A percentile compares a stretch with the other conserved stretches of the same genome.
Evolutionary conservation across 1,284 basidiomycete genomes (phyloP).

Genomic region (Ceratobasidium papillatum): DNA sequence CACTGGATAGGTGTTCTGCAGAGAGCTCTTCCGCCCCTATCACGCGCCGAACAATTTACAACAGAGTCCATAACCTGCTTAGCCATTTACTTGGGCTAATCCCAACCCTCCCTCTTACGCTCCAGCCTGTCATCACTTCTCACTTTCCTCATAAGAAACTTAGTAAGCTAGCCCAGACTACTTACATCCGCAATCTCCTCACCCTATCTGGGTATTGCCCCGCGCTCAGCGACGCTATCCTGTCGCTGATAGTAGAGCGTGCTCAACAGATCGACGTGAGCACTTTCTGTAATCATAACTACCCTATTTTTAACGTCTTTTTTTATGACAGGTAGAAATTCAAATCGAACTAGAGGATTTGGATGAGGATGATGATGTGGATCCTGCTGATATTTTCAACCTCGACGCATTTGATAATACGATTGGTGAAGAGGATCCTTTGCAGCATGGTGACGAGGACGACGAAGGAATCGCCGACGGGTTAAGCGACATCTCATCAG

Average conservation of each 20-base stretch:
- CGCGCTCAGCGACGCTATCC: constrained; percentile 84
- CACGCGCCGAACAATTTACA: constrained; percentile 82
- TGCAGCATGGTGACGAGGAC: constrained; percentile 62
- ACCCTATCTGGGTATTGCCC: constrained; percentile 89
- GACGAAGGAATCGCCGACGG: constrained; percentile 54
- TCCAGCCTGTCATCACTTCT: constrained; percentile 84
- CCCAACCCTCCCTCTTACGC: constrained; percentile 85
- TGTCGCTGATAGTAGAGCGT: constrained; percentile 87
- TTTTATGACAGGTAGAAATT: constrained; percentile 83
- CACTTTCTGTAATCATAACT: constrained; percentile 43
- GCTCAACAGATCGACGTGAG: constrained; percentile 94
- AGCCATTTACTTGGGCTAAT: constrained; percentile 87
- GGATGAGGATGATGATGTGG: constrained; percentile 66
- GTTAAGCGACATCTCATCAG: constrained; percentile 54
- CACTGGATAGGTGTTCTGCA: constrained; percentile 63
- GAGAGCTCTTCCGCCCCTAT: constrained; percentile 72
- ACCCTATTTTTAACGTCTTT: no score
- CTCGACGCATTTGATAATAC: constrained; percentile 85
- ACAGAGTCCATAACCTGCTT: constrained; percentile 86
- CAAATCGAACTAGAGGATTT: constrained; percentile 95
- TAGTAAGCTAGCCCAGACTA: constrained; percentile 79
- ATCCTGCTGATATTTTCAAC: constrained; percentile 73
- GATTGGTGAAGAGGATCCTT: constrained; percentile 70
- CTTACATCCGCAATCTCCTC: constrained; percentile 92
- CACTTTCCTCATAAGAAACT: constrained; percentile 96